phyloP scores from a whole-genome alignment of 2,329 filamentous ascomycete species.

The Penicillium freii region DNA sequence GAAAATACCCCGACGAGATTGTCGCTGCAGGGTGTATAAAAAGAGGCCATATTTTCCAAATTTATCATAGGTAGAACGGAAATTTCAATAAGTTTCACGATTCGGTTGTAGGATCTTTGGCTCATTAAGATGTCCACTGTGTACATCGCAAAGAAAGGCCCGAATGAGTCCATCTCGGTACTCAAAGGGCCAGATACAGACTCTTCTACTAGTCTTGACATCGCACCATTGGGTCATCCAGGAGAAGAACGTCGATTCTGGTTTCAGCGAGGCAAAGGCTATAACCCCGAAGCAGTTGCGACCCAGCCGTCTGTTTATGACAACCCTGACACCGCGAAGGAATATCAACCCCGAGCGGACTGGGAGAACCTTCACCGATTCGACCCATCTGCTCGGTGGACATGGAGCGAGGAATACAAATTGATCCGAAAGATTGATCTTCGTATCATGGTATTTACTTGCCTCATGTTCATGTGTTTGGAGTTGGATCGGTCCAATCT shows the following conservation, averaged over 20 bases:
- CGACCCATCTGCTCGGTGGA: slow-evolving; percentile 28
- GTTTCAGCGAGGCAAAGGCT: slow-evolving; percentile 27
- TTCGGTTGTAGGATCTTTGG: not conserved
- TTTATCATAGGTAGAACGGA: not conserved
- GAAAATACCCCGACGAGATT: not conserved
- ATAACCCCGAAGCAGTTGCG: slow-evolving; percentile 33
- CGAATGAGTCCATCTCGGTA: not conserved
- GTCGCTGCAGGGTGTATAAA: not conserved
- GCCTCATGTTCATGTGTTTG: slow-evolving; percentile 59
- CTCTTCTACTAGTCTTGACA: slow-evolving; percentile 3
- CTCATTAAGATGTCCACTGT: slow-evolving; percentile 2
- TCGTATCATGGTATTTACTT: slow-evolving; percentile 32
- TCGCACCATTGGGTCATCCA: slow-evolving; percentile 16
- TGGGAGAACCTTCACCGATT: slow-evolving; percentile 41
- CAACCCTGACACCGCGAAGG: slow-evolving; percentile 41
- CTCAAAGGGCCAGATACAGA: not conserved
- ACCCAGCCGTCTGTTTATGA: slow-evolving; percentile 49
- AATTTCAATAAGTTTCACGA: no score
- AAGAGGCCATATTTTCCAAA: not conserved
- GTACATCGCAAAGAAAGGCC: slow-evolving; percentile 2
- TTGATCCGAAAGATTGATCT: slow-evolving; percentile 23
- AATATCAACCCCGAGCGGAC: slow-evolving; percentile 30
- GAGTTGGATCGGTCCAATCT: slow-evolving; percentile 61
- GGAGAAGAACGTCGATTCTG: slow-evolving; percentile 28
- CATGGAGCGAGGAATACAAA: slow-evolving; percentile 21